phyloP scores from a whole-genome alignment of 345 rosid species.

The Aquilaria yunnanensis region DNA sequence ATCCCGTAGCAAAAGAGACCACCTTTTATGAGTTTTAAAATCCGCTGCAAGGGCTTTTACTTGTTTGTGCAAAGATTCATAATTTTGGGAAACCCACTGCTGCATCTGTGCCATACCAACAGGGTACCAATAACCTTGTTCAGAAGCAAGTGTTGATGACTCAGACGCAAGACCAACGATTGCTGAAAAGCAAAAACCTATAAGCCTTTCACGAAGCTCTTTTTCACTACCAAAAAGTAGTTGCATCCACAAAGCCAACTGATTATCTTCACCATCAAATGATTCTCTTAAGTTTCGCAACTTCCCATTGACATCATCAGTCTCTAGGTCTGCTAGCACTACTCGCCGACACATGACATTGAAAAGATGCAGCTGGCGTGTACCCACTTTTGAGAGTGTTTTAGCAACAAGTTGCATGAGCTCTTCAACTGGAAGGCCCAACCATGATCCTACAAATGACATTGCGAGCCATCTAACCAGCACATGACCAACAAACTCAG shows the following conservation, averaged over 20 bases:
- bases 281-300: constrained; percentile 19
- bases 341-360: constrained; percentile 65
- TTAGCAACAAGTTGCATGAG: constrained; percentile 32
- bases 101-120: constrained; percentile 65
- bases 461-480: constrained; percentile 64
- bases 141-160: constrained; percentile 14
- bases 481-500: constrained; percentile 47
- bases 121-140: constrained; percentile 47
- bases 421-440: constrained; percentile 30
- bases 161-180: constrained; percentile 19
- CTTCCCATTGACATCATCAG: constrained; percentile 49
- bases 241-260: constrained; percentile 42
- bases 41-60: constrained; percentile 36
- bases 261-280: constrained; percentile 18
- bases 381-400: constrained; percentile 39
- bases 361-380: constrained; percentile 72
- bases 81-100: constrained; percentile 55
- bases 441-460: constrained; percentile 34
- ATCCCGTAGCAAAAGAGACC: constrained; percentile 23
- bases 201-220: constrained; percentile 79
- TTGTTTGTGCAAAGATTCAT: constrained; percentile 27
- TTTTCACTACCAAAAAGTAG: constrained; percentile 60
- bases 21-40: constrained; percentile 29
- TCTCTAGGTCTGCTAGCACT: constrained; percentile 45
- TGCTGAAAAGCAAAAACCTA: constrained; percentile 55